Evolutionary conservation across 2,329 filamentous ascomycete genomes (phyloP), one percentile per base, ranked within the genome.

Genomic region (Tolypocladium capitatum): DNA sequence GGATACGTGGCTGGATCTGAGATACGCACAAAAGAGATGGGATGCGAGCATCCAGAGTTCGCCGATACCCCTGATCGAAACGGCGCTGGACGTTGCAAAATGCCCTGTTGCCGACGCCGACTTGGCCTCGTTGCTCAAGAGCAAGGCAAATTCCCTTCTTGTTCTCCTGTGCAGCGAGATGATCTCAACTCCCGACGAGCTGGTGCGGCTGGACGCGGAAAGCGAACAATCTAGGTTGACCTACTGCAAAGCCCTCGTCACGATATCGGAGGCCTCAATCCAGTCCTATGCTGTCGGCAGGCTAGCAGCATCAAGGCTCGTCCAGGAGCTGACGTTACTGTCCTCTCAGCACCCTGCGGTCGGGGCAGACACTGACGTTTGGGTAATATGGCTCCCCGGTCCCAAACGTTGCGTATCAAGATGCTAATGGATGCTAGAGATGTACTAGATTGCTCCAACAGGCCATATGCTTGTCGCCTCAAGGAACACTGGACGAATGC

Each of bases 1-100:
- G 49, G 75, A 79, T 55, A 65, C 66, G 7, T 60, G 71, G 52
- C 62, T 71, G 33, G 64, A 68, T 38, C 57, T 76, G 30, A 64
- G 68, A 45, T 56, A 63, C 20, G 57, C 64, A 11, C 68, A 70
- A 49, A 64, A 61, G 30, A 59, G 60, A 51, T 68, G 70, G 62
- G 61, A 63, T 34, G 46, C 57, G 35, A 34, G 55, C 42, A 55
- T 56, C 47, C 58, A 58, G 16, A 57, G 53, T 34, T 61, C 63
- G 20, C 55, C 69, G 4, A 54, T 66, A 9, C 51, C 61, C 10
- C 53, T 69, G 2, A 56, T 75, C 4, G 61, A 67, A 36, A 62
- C 58, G 35, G 58, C 63, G 3, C 48, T 72, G 14, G 60, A 64
- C 18, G 50, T 73, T 20, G 53, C 58, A 14, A 58, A 56, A 46